Evolutionary conservation across 257 asterid species (phyloP), one percentile per base, ranked within the genome.

Genomic region (Solanum okadae): DNA sequence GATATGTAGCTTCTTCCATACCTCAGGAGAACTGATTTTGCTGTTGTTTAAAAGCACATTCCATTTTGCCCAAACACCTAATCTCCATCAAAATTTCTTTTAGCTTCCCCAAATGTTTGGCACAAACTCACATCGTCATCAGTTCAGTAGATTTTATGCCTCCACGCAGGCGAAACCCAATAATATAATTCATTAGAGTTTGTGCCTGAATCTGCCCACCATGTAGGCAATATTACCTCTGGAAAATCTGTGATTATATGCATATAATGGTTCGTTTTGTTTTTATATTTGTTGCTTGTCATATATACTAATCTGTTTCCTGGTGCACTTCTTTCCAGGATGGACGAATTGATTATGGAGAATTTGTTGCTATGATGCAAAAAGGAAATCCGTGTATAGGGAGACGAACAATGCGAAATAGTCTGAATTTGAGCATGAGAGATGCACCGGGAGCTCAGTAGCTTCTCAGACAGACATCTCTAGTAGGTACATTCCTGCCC

Each of bases 311-410:
- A 73, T 71, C 18, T 34, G 73, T 59, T 34, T 86, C 70, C 68
- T 35, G 83, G 38, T 49, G 56, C 25, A 65, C 34, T 29, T 86
- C 44, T 25, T 78, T 22, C 22, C 90, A 92, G 94, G 94, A 92
- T 91, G 94, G 94, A 13, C 88, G 91, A 90, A 92, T 92, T 77
- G 94, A 92, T 72, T 92, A 92, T 68, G 93, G 94, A 49, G 94
- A 92, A 84, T 92, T 91, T 90, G 94, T 91, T n/a, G 94, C 94
- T 29, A 92, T 92, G 94, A 92, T 92, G 94, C 89, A 88, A 86
- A 92, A 92, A 88, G 93, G 94, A 29, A 92, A 92, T 87, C 89
- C 92, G 3, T 91, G 94, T 46, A 42, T 92, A 49, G 94, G 94
- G 83, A 89, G 94, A 88, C 89, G 94, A 56, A 92, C 94, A 38